Evolutionary conservation across 108 stramenopile species (phyloP), one percentile per base, ranked within the genome.

Genomic region (Cyclostephanos invisitatus): DNA sequence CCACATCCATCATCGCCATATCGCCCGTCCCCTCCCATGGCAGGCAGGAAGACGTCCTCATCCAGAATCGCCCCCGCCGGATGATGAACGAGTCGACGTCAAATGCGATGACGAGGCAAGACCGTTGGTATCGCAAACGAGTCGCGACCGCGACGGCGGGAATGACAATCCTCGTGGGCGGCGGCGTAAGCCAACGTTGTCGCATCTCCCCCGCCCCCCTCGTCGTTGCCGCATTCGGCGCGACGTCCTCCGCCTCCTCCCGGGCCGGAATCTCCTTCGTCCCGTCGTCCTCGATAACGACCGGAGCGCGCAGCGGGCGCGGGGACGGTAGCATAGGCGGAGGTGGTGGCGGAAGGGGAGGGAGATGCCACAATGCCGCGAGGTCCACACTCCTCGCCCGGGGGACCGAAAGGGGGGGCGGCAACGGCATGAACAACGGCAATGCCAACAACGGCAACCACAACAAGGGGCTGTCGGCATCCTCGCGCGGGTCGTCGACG

Each of bases 401-500:
- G 7, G 40, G 9, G 40, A 8, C 7, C 10, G 40, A 11, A 28
- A 60, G 25, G 59, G n/a, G 18, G 5, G 21, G n/a, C 15, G 18
- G 18, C 50, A 32, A 0, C 27, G 20, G 44, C n/a, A n/a, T n/a
- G n/a, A n/a, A n/a, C n/a, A n/a, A n/a, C 28, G 63, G 36, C 48
- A 28, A 22, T 14, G 65, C 32, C 25, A 24, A 24, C 21, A 28
- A 35, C n/a, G 32, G 62, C 37, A 62, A 67, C 49, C 29, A 25
- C 25, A 49, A 36, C 27, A 53, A 32, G 28, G 25, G 40, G 12
- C 32, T 22, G 24, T 29, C 50, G 67, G 42, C n/a, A 61, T 35
- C 28, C 36, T 67, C 72, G 28, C 50, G 50, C 15, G 15, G 28
- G 1, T 64, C 67, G 21, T 49, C 59, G 17, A 57, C 67, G 8